Conservation (phyloP, 257 asterid genomes). For the Petrea volubilis region DNA sequence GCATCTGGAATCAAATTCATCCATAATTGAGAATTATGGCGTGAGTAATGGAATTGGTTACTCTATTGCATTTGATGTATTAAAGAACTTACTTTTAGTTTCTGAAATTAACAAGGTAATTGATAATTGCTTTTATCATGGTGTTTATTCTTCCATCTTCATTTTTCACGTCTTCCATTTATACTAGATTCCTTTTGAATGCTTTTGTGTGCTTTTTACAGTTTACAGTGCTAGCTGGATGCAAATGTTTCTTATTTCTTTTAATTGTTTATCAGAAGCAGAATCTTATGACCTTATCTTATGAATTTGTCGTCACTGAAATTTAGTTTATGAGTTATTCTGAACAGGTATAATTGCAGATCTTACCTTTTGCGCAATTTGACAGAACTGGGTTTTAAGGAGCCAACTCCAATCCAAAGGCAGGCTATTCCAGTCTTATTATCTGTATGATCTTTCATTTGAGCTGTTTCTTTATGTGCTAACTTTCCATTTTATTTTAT, state of each 20-base stretch:
- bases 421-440: conserved; percentile 90
- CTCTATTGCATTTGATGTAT: not conserved
- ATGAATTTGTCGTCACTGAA: not conserved
- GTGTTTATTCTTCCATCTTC: not conserved
- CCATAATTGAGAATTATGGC: not conserved
- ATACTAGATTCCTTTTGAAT: not conserved
- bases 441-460: conserved; percentile 75
- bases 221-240: not conserved
- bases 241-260: not conserved
- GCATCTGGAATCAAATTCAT: not conserved
- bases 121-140: not conserved
- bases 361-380: conserved; percentile 67
- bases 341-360: conserved; percentile 65
- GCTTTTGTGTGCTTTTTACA: not conserved
- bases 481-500: not conserved
- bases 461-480: conserved; percentile 24
- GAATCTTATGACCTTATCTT: not conserved
- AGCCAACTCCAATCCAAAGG: conserved; percentile 97
- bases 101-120: too few species aligned
- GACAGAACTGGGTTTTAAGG: conserved; percentile 69
- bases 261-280: not conserved
- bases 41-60: not conserved
- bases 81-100: not conserved
- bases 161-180: not conserved
- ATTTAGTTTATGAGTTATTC: conserved; percentile 13